These are phyloP conservation scores for Endocalyx cinctus DNA, from an alignment of 2,329 filamentous ascomycete genomes.

Conservation along the genomic window DNA sequence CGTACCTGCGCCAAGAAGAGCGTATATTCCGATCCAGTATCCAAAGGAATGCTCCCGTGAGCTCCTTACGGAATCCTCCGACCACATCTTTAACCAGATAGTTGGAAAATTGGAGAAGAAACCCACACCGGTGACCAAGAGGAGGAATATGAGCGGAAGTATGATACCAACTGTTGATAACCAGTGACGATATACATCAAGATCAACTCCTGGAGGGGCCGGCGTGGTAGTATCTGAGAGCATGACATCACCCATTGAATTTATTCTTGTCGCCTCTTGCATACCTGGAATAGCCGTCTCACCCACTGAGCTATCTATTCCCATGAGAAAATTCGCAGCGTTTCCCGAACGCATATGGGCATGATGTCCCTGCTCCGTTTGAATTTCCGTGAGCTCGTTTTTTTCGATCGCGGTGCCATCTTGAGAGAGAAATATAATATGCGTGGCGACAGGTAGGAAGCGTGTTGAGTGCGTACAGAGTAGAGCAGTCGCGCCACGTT, in stretches of 20 bases:
- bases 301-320: neutral
- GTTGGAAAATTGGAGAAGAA: neutral
- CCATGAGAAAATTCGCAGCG: too few species aligned
- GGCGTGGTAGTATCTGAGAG: neutral
- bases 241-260: neutral
- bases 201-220: too few species aligned
- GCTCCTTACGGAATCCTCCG: neutral
- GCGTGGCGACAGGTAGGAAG: slow-evolving; percentile 34
- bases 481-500: slow-evolving; percentile 16
- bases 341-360: neutral
- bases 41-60: neutral
- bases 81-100: neutral
- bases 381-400: neutral
- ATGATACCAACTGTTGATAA: neutral
- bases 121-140: neutral
- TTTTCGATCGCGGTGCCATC: neutral
- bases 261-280: neutral
- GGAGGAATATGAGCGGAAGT: neutral
- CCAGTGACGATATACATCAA: neutral
- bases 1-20: neutral
- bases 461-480: slow-evolving; percentile 32
- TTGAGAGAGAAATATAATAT: slow-evolving; percentile 33
- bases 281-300: neutral
- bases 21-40: neutral
- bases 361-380: neutral